Percentiles rank a stretch among this genome's conserved stretches.
Conservation (phyloP, 164 flowering plant genomes). For the Tetrastigma voinierianum region DNA sequence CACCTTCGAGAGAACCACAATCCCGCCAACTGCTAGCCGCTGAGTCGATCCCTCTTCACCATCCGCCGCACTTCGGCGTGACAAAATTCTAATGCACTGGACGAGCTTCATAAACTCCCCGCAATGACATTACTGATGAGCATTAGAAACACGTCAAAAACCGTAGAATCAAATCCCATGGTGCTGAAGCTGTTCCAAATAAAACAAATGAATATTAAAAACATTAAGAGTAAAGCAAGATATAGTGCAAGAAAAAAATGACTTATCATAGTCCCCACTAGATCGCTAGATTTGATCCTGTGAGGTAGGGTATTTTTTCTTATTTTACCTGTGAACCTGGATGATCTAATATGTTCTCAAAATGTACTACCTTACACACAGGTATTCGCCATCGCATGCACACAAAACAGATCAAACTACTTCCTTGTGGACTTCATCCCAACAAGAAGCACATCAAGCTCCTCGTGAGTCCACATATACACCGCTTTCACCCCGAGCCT, state of each 20-base stretch:
- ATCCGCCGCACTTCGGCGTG: slow-evolving; percentile 98
- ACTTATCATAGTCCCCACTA: no score
- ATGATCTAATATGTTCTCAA: no score
- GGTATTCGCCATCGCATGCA: not conserved
- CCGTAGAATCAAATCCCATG: no score
- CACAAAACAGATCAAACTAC: slow-evolving; percentile 17
- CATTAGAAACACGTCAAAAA: not conserved
- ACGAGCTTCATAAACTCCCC: slow-evolving; percentile 95
- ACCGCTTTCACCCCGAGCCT: slow-evolving; percentile 82
- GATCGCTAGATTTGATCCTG: no score
- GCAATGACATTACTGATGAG: slow-evolving; percentile 6
- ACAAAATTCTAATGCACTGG: slow-evolving; percentile 85
- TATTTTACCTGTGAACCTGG: no score
- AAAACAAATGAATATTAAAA: no score
- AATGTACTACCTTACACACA: no score
- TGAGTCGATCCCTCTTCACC: slow-evolving; percentile 90
- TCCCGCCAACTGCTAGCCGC: slow-evolving; percentile 40
- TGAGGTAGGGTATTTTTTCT: no score
- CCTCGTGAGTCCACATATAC: slow-evolving; percentile 94
- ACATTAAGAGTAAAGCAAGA: no score
- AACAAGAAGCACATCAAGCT: slow-evolving; percentile 93
- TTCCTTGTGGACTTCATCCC: slow-evolving; percentile 99
- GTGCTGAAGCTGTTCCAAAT: no score
- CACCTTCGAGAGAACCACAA: slow-evolving; percentile 15
- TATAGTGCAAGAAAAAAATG: no score